Base-by-base conservation (phyloP, 2,329 filamentous ascomycete genomes). In the Trichoderma sp. region DNA sequence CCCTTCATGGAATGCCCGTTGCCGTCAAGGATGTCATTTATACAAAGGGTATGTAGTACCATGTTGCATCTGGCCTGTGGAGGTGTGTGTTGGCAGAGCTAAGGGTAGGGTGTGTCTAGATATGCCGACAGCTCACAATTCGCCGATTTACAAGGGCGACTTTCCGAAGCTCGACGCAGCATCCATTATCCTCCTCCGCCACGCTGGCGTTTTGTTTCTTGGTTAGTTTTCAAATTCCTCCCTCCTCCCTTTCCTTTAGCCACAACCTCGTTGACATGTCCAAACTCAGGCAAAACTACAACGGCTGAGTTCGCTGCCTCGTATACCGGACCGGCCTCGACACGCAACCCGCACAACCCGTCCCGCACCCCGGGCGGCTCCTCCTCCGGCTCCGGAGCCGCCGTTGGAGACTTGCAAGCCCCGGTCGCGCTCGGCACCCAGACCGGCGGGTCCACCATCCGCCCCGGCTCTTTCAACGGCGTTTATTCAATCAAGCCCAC, bases 321-420 rank as follows among this genome's bases (percentile, higher is more conserved):
- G 0, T 83, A 83, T 1, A 79, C 82, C 15, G 89, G 89, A 0
- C 83, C 86, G 1, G 83, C 83, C 68, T 90, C 83, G 65, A 90
- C 89, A 1, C 77, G 79, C 4, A 93, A 93, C 76, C 89, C 90
- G 0, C 93, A 93, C 74, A 90, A 93, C 77, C 78, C 82, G 2
- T 84, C 84, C 0, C 86, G 91, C 5, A 92, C 90, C 0, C 90
- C 91, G 0, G 91, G 91, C 1, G 91, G 91, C 60, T 92, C 90
- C 0, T 92, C 89, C 0, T 89, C 89, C 0, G 91, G 91, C 0
- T 92, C 90, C 0, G 91, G 84, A 0, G 90, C 90, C 0, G 90
- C 89, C 0, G 90, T 93, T 0, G 90, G 83, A 7, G 91, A 92
- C 74, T 86, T 87, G 67, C 90, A 92, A 73, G 86, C 85, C 0